Conservation (phyloP, 306 rosid species). For the Arachis hypogaea region DNA sequence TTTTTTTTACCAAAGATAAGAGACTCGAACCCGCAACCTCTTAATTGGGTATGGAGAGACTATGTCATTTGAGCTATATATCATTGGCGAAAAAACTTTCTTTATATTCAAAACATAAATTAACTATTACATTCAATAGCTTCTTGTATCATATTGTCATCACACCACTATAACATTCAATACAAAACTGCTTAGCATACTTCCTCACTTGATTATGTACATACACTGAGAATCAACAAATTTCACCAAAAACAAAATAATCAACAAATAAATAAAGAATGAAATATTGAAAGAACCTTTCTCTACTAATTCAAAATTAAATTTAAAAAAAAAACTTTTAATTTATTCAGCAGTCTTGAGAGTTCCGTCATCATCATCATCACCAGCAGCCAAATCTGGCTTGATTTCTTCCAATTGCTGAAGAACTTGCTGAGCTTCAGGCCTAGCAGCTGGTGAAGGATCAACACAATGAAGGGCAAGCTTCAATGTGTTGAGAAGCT, state of each 20-base stretch:
- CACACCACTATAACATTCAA: background rate
- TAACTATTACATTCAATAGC: no score
- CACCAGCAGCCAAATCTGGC: conserved; percentile 60
- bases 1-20: no score
- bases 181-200: background rate
- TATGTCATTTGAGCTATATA: no score
- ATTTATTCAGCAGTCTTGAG: conserved; percentile 42
- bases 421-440: conserved; percentile 76
- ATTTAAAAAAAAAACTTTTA: background rate
- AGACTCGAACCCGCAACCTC: no score
- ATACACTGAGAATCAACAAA: conserved; percentile 8
- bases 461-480: conserved; percentile 88
- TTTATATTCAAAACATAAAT: background rate
- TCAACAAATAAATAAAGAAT: conserved; percentile 47
- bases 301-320: conserved; percentile 27
- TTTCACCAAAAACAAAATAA: conserved; percentile 33
- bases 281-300: conserved; percentile 31
- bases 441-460: conserved; percentile 80
- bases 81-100: no score
- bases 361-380: conserved; percentile 45
- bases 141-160: background rate
- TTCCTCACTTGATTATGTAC: background rate
- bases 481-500: conserved; percentile 79
- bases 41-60: no score
- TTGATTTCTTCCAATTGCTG: conserved; percentile 77